phyloP scores from a whole-genome alignment of 1,284 basidiomycete genomes.

The Xerocomus minutiporus region DNA sequence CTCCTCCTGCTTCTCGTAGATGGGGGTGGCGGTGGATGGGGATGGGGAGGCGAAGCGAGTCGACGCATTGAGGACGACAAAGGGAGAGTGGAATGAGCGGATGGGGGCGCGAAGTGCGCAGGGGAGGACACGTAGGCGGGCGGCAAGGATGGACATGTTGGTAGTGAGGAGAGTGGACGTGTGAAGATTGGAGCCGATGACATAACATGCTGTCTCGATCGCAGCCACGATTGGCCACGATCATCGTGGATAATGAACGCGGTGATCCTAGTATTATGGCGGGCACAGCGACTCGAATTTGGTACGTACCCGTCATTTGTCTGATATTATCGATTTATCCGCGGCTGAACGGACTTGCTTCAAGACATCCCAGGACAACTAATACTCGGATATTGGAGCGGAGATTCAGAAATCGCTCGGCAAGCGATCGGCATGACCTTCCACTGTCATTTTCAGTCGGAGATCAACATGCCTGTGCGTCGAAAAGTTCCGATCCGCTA shows the following conservation, averaged over 20 bases:
- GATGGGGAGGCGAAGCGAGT: constrained; percentile 33
- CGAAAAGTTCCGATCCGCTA: not conserved
- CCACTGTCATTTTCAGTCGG: not conserved
- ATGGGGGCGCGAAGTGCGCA: not conserved
- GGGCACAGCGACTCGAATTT: not conserved
- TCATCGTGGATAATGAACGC: not conserved
- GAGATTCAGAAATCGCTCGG: not conserved
- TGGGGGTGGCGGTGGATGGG: constrained; percentile 24
- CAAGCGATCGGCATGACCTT: not conserved
- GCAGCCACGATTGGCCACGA: not conserved
- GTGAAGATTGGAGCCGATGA: constrained; percentile 27
- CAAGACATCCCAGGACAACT: not conserved
- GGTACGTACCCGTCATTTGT: not conserved
- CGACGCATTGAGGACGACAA: constrained; percentile 42
- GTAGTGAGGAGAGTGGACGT: constrained; percentile 3
- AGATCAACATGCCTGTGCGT: not conserved
- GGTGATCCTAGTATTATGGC: not conserved
- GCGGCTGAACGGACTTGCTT: constrained; percentile 17
- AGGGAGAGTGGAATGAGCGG: constrained; percentile 59
- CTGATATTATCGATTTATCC: constrained; percentile 3
- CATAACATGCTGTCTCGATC: constrained; percentile 16
- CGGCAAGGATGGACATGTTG: constrained; percentile 14
- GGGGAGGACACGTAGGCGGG: constrained; percentile 5
- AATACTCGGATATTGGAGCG: constrained; percentile 2
- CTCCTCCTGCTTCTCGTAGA: constrained; percentile 57